Conservation (phyloP, 768 basidiomycete genomes). For the Kwoniella heveanensis region DNA sequence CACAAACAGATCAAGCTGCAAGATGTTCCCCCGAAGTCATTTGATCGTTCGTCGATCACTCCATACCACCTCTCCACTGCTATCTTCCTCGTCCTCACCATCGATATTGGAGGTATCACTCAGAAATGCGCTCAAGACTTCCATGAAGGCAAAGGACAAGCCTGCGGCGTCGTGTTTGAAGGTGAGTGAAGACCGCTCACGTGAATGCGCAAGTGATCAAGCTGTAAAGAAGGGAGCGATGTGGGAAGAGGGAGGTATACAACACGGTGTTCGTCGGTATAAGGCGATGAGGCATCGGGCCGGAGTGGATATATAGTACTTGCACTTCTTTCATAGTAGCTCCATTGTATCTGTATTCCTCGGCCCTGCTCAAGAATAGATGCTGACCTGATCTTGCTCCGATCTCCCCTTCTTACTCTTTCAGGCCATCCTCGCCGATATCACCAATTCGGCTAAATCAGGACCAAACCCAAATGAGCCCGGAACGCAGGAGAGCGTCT, state of each 20-base stretch:
- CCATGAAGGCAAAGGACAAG: conserved; percentile 53
- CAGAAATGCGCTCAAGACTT: conserved; percentile 52
- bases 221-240: too few relatives aligned
- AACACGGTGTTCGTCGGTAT: too few relatives aligned
- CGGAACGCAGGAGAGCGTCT: conserved; percentile 39
- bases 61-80: conserved; percentile 10
- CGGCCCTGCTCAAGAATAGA: too few relatives aligned
- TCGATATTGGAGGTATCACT: conserved; percentile 40
- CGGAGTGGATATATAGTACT: too few relatives aligned
- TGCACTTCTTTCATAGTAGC: too few relatives aligned
- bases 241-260: too few relatives aligned
- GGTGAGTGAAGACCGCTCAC: too few relatives aligned
- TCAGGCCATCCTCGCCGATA: conserved; percentile 50
- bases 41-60: conserved; percentile 11
- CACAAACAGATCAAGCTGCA: too few relatives aligned
- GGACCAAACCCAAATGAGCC: conserved; percentile 47
- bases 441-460: conserved; percentile 52
- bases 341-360: too few relatives aligned
- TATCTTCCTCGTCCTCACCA: background rate
- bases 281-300: too few relatives aligned
- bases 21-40: conserved; percentile 12
- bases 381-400: too few relatives aligned
- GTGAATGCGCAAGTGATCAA: too few relatives aligned
- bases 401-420: background rate
- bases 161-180: conserved; percentile 44